These are phyloP conservation scores for Cryphonectria radicalis DNA, from an alignment of 2,329 filamentous ascomycete species.

Conservation along the genomic window DNA sequence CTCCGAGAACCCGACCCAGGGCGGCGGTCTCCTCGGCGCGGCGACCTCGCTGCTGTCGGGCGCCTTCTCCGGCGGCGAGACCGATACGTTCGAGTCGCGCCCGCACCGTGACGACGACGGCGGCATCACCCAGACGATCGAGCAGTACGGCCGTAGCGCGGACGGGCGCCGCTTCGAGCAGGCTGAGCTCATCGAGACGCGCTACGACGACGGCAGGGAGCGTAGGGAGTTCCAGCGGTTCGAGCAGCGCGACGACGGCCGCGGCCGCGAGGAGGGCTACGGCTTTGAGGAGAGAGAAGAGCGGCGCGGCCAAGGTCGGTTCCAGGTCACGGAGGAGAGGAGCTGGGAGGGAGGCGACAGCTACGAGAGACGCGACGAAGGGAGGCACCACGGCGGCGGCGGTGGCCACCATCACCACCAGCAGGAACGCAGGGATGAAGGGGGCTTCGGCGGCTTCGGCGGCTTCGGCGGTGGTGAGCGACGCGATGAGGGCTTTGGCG, in stretches of 20 bases:
- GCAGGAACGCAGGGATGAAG: conserved; percentile 28
- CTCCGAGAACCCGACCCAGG: conserved; percentile 48
- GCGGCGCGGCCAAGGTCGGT: conserved; percentile 57
- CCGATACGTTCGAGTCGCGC: conserved; percentile 54
- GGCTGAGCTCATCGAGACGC: conserved; percentile 62
- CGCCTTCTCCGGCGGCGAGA: conserved; percentile 49
- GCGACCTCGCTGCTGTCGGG: conserved; percentile 65
- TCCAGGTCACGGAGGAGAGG: conserved; percentile 62
- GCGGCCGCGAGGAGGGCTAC: conserved; percentile 48
- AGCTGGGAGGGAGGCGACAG: conserved; percentile 43
- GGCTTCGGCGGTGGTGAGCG: conserved; percentile 39
- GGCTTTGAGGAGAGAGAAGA: conserved; percentile 65
- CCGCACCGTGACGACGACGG: conserved; percentile 60
- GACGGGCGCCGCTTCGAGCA: conserved; percentile 60
- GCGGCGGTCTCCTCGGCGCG: conserved; percentile 72
- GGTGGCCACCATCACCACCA: conserved; percentile 30
- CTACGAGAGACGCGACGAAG: conserved; percentile 35
- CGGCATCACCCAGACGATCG: conserved; percentile 63
- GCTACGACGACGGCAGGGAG: conserved; percentile 60
- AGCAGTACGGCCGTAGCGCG: conserved; percentile 61
- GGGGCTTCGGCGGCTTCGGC: conserved; percentile 13
- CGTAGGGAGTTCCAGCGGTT: conserved; percentile 65
- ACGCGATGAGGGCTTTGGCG: conserved; percentile 34
- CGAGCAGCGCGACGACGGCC: conserved; percentile 56
- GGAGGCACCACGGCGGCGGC: conserved; percentile 36